Percentiles rank a stretch among this genome's conserved stretches.
These are phyloP conservation scores for Diplodia corticola DNA, from an alignment of 2,329 filamentous ascomycete species.

Conservation along the genomic window DNA sequence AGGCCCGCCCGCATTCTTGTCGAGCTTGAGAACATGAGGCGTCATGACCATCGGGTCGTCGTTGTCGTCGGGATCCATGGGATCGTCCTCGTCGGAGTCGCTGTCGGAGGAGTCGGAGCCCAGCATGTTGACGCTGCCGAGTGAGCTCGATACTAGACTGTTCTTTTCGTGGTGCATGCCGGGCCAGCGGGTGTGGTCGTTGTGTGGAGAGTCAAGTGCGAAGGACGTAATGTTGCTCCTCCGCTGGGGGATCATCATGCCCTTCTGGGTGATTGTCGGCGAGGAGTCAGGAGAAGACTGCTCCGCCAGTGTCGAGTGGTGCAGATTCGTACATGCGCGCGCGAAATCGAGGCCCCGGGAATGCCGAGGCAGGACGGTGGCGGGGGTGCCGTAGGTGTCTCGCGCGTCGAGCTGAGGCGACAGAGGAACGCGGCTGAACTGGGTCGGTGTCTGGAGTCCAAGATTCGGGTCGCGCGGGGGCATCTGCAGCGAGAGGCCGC, in stretches of 20 bases:
- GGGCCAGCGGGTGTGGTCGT: slow-evolving; percentile 60
- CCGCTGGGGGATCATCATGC: slow-evolving; percentile 59
- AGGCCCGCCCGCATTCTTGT: slow-evolving; percentile 49
- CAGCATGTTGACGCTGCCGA: slow-evolving; percentile 77
- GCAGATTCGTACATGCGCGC: slow-evolving; percentile 86
- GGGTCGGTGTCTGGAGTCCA: slow-evolving; percentile 49
- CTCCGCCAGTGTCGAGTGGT: slow-evolving; percentile 92
- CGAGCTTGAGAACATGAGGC: slow-evolving; percentile 68
- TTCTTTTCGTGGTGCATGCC: slow-evolving; percentile 59
- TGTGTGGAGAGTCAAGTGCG: slow-evolving; percentile 64
- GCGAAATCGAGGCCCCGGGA: slow-evolving; percentile 93
- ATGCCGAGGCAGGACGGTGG: slow-evolving; percentile 82
- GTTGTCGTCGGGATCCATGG: slow-evolving; percentile 50
- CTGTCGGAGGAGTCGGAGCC: slow-evolving; percentile 76
- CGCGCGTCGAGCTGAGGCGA: slow-evolving; percentile 85
- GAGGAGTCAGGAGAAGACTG: slow-evolving; percentile 87
- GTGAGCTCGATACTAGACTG: slow-evolving; percentile 65
- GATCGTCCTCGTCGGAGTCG: slow-evolving; percentile 59
- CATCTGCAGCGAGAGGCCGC: slow-evolving; percentile 71
- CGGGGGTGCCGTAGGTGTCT: slow-evolving; percentile 82
- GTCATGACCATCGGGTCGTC: slow-evolving; percentile 78
- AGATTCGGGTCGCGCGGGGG: slow-evolving; percentile 51
- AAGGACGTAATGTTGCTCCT: slow-evolving; percentile 46
- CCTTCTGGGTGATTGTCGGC: slow-evolving; percentile 74
- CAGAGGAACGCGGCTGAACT: slow-evolving; percentile 62